Base-by-base conservation (phyloP, 305 asterid species). In the Rubia peregrina region DNA sequence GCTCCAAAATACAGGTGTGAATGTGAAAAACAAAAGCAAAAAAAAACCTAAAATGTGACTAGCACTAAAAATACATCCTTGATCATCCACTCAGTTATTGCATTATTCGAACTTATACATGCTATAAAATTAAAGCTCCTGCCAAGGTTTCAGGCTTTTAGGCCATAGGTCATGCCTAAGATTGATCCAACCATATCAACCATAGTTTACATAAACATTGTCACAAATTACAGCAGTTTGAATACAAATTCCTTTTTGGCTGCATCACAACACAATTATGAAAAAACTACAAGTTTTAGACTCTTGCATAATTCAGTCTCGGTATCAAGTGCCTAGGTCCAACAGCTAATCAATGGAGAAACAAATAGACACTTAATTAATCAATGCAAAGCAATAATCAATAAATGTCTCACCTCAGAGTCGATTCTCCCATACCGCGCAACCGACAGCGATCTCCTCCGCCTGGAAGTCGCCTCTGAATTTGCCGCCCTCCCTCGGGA, bases 391-490 rank as follows among this genome's bases (percentile, higher is more conserved):
- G 9, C 57, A 51, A 51, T 6, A 51, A 21, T 16, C 67, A 40
- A 3, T 41, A 19, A 13, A 33, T 49, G 14, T 68, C 44, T 76
- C 69, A 89, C 97, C 97, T 93, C 94, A 9, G 86, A 80, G 77
- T 89, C 95, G 69, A 83, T 89, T 69, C 85, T 78, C 59, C 78
- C 95, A 82, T 71, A 74, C 61, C 89, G 88, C 78, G 87, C 92
- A 48, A 85, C 91, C 9, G 99, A 94, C 17, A 91, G 83, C 9
- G 98, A 91, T 77, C 96, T 80, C 85, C 97, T 77, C 82, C 97
- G 84, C 76, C 93, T 83, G 41, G 90, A 77, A 77, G 77, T 80
- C 2, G 76, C 79, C 51, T 78, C 90, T 1, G 87, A 71, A 73
- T 42, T 41, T 10, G 76, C 80, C 33, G 48, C 53, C 67, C 80